phyloP scores from a whole-genome alignment of 2,329 filamentous ascomycete species.

The Hortaea sp. region DNA sequence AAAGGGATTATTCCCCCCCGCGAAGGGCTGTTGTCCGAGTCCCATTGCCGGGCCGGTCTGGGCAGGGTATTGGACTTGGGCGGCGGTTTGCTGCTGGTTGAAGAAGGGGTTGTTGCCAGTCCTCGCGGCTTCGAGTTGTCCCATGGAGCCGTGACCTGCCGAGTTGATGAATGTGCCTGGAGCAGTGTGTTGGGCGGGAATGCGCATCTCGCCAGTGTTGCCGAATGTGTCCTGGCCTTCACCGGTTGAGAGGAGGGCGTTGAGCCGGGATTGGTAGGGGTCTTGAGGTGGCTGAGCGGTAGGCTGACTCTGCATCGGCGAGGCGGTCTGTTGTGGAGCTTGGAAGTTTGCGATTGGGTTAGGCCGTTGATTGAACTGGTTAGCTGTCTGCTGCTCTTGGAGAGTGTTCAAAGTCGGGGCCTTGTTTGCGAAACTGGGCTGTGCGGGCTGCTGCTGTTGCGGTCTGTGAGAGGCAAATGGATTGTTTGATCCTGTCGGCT shows the following conservation, averaged over 20 bases:
- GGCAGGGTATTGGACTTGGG: conserved; percentile 36
- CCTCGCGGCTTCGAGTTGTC: conserved; percentile 54
- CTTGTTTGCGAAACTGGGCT: conserved; percentile 44
- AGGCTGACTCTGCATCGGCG: conserved; percentile 21
- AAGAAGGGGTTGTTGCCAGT: conserved; percentile 89
- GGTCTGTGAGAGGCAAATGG: conserved; percentile 71
- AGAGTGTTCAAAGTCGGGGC: conserved; percentile 65
- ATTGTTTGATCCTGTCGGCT: conserved; percentile 93
- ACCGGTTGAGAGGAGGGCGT: conserved; percentile 72
- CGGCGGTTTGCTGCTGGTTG: conserved; percentile 39
- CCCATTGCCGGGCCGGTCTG: conserved; percentile 41
- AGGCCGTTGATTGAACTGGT: conserved; percentile 47
- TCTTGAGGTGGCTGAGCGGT: conserved; percentile 29
- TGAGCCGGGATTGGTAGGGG: conserved; percentile 62
- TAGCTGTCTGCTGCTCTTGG: conserved; percentile 73
- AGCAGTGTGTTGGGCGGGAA: conserved; percentile 91
- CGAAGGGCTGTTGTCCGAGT: conserved; percentile 2
- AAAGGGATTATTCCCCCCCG: conserved; percentile 46
- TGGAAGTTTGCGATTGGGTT: conserved; percentile 28
- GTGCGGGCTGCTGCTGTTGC: conserved; percentile 31
- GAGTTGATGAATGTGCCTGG: conserved; percentile 96
- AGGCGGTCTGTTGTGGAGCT: conserved; percentile 35
- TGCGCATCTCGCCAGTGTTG: conserved; percentile 90
- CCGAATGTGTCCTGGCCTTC: conserved; percentile 97
- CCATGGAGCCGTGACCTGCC: conserved; percentile 64